Base-by-base conservation (phyloP, 2,329 filamentous ascomycete species). In the Colletotrichum eleusines region DNA sequence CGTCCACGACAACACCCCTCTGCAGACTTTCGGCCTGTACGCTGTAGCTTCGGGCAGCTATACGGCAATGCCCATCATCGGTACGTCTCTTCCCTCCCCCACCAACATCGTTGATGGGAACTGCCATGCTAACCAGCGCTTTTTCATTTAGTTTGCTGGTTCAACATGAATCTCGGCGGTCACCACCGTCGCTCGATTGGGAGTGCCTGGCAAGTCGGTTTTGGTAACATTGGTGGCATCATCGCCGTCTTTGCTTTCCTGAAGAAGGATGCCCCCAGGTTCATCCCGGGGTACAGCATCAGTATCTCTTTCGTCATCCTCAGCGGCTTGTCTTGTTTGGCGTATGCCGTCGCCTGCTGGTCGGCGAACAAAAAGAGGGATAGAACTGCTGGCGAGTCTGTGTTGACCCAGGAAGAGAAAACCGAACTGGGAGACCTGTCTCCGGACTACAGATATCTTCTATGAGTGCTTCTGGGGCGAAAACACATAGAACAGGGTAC, bases 41-140 rank as follows among this genome's bases (percentile, higher is more conserved):
- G 84, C 98, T 40, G 89, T 97, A 60, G 91, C 93, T 2, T 90
- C 90, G 82, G 94, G 94, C 60, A 87, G 89, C 0, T 98, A 97
- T 81, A 90, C 90, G 1, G 93, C 94, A n/a, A 95, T 97, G 92
- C 94, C 95, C 0, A 90, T 97, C 38, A 89, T 94, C 8, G 38
- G 60, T 54, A 28, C 18, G 44, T 38, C 11, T 33, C 7, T n/a
- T n/a, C 14, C 44, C 33, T 12, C 31, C 23, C 20, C 2, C 12
- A 12, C n/a, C 11, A 1, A 3, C 14, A 38, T 7, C 31, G n/a
- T 6, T 38, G 11, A n/a, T n/a, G 33, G 3, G 12, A 26, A 26
- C 6, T 23, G 18, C 8, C 16, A 23, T 51, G 9, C 48, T 63
- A 33, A 63, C 35, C 7, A 63, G 3, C 2, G n/a, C 46, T 6